phyloP scores from a whole-genome alignment of 352 stramenopile genomes.

The Globisporangium emineosum region DNA sequence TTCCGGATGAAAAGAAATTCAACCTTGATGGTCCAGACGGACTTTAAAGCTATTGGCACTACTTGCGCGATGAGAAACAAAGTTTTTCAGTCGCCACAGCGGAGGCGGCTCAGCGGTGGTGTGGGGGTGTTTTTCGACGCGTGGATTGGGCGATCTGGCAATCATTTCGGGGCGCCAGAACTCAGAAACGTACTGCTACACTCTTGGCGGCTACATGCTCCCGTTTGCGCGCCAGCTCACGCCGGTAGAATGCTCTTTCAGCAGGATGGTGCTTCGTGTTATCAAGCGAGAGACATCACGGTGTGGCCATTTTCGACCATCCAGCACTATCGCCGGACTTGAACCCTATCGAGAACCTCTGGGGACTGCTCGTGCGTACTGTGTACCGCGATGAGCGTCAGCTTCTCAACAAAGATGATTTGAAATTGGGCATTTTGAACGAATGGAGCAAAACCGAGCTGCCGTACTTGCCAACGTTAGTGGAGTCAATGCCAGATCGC shows the following conservation, averaged over 20 bases:
- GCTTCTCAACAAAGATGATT: no score
- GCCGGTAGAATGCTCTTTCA: background rate
- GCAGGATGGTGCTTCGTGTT: background rate
- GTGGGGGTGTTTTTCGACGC: background rate
- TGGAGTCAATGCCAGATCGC: no score
- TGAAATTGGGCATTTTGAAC: no score
- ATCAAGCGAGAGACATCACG: background rate
- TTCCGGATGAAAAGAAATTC: slow-evolving; percentile 1
- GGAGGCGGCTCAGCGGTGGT: background rate
- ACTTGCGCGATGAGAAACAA: background rate
- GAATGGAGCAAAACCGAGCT: no score
- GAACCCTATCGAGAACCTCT: no score
- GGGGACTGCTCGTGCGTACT: no score
- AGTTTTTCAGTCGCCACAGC: background rate
- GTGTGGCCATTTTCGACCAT: no score
- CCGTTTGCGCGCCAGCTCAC: background rate
- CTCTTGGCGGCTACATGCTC: background rate
- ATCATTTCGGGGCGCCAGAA: background rate
- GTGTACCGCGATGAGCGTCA: no score
- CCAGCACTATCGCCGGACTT: no score
- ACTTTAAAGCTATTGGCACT: background rate
- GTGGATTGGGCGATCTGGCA: background rate
- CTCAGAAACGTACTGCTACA: background rate
- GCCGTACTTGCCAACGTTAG: no score
- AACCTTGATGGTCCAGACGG: background rate